Percentiles rank a stretch among this genome's conserved stretches.
phyloP scores from a whole-genome alignment of 495 filamentous ascomycete species.

The Glutinoglossum americanum region DNA sequence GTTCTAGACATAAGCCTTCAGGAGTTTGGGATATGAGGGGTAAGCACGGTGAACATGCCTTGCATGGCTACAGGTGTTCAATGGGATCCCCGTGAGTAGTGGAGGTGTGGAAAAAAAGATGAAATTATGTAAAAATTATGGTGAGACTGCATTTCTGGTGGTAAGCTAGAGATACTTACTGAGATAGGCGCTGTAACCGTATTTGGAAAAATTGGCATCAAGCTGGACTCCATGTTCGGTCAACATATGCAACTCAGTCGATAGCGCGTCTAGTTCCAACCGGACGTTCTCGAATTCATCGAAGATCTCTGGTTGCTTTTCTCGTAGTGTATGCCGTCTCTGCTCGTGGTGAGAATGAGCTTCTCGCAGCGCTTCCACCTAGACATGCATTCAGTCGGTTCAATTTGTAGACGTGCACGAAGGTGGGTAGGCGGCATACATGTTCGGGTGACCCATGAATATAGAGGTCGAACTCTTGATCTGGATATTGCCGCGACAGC shows the following conservation, averaged over 20 bases:
- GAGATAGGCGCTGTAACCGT: conserved; percentile 34
- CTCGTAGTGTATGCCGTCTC: conserved; percentile 20
- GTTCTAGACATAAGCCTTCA: no score
- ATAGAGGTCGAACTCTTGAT: conserved; percentile 1
- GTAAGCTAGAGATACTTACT: conserved; percentile 15
- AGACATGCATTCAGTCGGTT: conserved; percentile 5
- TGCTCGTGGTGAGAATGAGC: conserved; percentile 27
- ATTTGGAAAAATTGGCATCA: conserved; percentile 34
- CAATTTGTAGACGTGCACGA: conserved; percentile 26
- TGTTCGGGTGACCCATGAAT: conserved; percentile 33
- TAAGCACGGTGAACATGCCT: no score
- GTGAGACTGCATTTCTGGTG: not conserved
- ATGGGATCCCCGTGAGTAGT: no score
- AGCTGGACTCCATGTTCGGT: conserved; percentile 27
- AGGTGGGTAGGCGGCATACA: conserved; percentile 5
- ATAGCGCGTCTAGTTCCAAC: conserved; percentile 24
- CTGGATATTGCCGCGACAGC: conserved; percentile 10
- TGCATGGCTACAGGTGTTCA: no score
- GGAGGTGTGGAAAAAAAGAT: no score
- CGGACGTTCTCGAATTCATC: conserved; percentile 31
- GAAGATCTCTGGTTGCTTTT: conserved; percentile 22
- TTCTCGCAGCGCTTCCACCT: conserved; percentile 24
- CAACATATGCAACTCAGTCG: conserved; percentile 27
- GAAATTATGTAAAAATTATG: no score
- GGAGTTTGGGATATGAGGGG: no score